phyloP scores from a whole-genome alignment of 2,329 filamentous ascomycete species.

The Fusarium devonianum region DNA sequence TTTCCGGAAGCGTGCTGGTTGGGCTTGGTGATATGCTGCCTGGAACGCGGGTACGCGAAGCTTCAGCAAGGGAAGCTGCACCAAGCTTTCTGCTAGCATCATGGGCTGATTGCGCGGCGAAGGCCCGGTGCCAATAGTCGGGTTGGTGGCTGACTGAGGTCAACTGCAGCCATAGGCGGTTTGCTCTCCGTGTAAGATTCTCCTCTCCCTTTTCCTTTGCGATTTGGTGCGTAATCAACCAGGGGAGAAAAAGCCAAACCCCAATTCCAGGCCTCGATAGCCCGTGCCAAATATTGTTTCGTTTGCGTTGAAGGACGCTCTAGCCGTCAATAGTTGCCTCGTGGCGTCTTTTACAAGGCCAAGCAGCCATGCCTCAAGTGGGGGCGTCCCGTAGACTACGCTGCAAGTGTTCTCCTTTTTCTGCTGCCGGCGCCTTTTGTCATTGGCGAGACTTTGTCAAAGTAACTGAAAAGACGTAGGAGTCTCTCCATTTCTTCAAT shows the following conservation, averaged over 20 bases:
- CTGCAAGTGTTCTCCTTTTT: slow-evolving; percentile 2
- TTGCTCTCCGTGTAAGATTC: slow-evolving; percentile 4
- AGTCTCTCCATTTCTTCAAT: background rate
- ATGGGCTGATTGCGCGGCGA: slow-evolving; percentile 16
- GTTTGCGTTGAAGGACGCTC: slow-evolving; percentile 21
- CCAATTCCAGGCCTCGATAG: slow-evolving; percentile 32
- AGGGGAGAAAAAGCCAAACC: slow-evolving; percentile 3
- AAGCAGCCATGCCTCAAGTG: slow-evolving; percentile 9
- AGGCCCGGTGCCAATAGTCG: slow-evolving; percentile 22
- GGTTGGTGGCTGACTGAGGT: slow-evolving; percentile 17
- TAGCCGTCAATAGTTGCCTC: slow-evolving; percentile 30
- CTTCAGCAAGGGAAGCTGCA: too few relatives aligned
- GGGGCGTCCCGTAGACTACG: slow-evolving; percentile 7
- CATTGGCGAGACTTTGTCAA: slow-evolving; percentile 8
- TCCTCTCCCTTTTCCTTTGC: slow-evolving; percentile 2
- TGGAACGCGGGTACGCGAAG: slow-evolving; percentile 26
- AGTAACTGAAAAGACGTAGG: too few relatives aligned
- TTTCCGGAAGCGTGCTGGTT: background rate
- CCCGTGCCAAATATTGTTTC: slow-evolving; percentile 30
- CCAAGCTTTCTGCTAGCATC: too few relatives aligned
- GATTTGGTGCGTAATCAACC: background rate
- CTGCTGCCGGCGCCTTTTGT: background rate
- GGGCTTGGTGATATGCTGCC: background rate
- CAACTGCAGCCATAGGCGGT: slow-evolving; percentile 12
- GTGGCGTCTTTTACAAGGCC: slow-evolving; percentile 15